A percentile compares a stretch with the other conserved stretches of the same genome.
Evolutionary conservation across 805 yeast species (phyloP).

Genomic region (Yamadazyma phyllophila): DNA sequence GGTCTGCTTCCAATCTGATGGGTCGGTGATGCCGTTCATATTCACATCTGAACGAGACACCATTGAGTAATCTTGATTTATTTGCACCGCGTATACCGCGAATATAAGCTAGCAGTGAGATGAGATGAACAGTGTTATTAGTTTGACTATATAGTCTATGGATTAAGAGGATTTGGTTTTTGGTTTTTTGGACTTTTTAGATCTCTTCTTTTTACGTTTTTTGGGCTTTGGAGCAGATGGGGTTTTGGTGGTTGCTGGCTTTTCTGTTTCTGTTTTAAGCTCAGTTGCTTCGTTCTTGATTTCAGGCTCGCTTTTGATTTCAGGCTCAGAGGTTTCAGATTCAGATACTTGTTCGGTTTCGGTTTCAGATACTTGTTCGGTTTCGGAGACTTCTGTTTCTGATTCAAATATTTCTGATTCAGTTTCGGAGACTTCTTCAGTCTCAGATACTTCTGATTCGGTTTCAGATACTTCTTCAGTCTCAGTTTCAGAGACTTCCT

Average conservation of each 20-base stretch:
- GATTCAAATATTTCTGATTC: slow-evolving; percentile 2
- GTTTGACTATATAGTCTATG: not conserved
- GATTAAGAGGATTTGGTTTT: slow-evolving; percentile 1
- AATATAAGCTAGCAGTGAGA: not conserved
- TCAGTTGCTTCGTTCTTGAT: not conserved
- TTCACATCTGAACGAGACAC: slow-evolving; percentile 1
- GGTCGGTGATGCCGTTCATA: slow-evolving; percentile 45
- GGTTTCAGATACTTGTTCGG: slow-evolving; percentile 11
- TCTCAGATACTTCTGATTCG: too few species aligned
- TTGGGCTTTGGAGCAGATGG: slow-evolving; percentile 7
- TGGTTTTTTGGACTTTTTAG: slow-evolving; percentile 4
- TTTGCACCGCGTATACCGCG: slow-evolving; percentile 1
- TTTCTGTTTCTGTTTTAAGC: not conserved
- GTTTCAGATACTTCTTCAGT: too few species aligned
- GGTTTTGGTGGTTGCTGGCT: not conserved
- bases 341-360: slow-evolving; percentile 5
- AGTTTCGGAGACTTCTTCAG: too few species aligned
- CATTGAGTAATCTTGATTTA: not conserved
- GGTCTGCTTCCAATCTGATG: slow-evolving; percentile 66
- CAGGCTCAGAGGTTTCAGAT: slow-evolving; percentile 4
- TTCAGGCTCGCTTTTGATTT: not conserved
- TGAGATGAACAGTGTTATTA: not conserved
- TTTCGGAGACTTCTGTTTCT: slow-evolving; percentile 7
- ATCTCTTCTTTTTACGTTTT: slow-evolving; percentile 4
- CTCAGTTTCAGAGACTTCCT: too few species aligned